phyloP scores from a whole-genome alignment of 2,329 filamentous ascomycete species.

The Curvularia eragrostidis region DNA sequence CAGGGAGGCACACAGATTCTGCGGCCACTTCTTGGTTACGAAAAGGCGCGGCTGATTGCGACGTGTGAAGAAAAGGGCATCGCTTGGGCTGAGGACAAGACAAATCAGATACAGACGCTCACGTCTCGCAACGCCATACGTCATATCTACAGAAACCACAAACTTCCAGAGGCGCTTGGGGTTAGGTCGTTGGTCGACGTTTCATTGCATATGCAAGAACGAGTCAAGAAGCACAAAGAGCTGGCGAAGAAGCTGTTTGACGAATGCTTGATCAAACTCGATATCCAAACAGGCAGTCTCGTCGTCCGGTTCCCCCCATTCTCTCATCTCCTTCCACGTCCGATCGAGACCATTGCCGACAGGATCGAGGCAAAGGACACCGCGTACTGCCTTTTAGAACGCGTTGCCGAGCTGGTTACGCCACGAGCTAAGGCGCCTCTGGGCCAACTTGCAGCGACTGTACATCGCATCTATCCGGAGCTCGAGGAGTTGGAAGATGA shows the following conservation, averaged over 20 bases:
- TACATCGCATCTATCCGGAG: constrained; percentile 52
- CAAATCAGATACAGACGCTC: constrained; percentile 77
- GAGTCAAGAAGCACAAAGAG: constrained; percentile 59
- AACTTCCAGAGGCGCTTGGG: constrained; percentile 73
- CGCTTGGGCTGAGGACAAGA: constrained; percentile 82
- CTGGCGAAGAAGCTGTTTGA: constrained; percentile 64
- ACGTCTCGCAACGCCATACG: constrained; percentile 84
- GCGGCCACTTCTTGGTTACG: constrained; percentile 73
- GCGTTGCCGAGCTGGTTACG: constrained; percentile 58
- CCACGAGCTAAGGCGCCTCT: constrained; percentile 55
- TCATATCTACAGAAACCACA: constrained; percentile 64
- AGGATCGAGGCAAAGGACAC: constrained; percentile 31
- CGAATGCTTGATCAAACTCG: constrained; percentile 54
- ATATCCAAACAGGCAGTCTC: constrained; percentile 47
- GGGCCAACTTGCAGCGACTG: constrained; percentile 52
- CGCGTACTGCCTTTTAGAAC: constrained; percentile 56
- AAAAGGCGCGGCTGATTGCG: constrained; percentile 74
- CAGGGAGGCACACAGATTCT: constrained; percentile 70
- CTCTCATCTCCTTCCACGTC: constrained; percentile 24
- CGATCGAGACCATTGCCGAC: constrained; percentile 25
- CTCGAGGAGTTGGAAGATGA: constrained; percentile 17
- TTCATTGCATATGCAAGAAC: constrained; percentile 57
- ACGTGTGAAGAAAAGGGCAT: constrained; percentile 74
- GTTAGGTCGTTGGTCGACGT: constrained; percentile 62
- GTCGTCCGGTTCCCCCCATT: constrained; percentile 39